Base-by-base conservation (phyloP, 129 eudicot species). In the Escallonia rubra region DNA sequence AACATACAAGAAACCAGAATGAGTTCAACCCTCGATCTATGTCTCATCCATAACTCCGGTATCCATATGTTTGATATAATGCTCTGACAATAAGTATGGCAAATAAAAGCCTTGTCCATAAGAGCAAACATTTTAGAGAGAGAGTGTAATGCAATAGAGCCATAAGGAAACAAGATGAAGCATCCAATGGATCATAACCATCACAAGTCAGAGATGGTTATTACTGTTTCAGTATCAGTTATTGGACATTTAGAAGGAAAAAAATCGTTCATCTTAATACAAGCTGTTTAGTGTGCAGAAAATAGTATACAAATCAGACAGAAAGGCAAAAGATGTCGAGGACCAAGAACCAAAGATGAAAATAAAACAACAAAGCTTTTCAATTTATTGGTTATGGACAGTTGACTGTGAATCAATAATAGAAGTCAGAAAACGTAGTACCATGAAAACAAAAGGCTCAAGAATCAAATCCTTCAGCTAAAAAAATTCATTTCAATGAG, bases 371-470 rank as follows among this genome's bases (percentile, higher is more conserved):
- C 44, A 77, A 61, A 70, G 45, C 47, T 66, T 71, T 41, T 70
- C 45, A 64, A 39, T 71, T 65, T 78, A 68, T 77, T 74, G 63
- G 64, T 72, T 63, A 59, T 64, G 34, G 45, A 52, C 59, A 51
- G 73, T 64, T 59, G 69, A 54, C 61, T 50, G 39, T n/a, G 60
- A 44, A 52, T 68, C 73, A 71, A 34, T 41, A 58, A 65, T n/a
- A 71, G 46, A n/a, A 50, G 41, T 10, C 6, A 39, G 15, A 43
- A 63, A 52, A 64, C 11, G 3, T 10, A 63, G 38, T 12, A 43
- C 14, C 23, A 3, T 15, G 12, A 41, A 42, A 10, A n/a, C 10
- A 38, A 56, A 38, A 10, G 14, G 7, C 9, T 15, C 70, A 73
- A 3, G 15, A 42, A 52, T 16, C 55, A 50, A 50, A 38, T 61